phyloP scores from a whole-genome alignment of 192 early-diverging fungal genomes.

The Coemansia erecta region DNA sequence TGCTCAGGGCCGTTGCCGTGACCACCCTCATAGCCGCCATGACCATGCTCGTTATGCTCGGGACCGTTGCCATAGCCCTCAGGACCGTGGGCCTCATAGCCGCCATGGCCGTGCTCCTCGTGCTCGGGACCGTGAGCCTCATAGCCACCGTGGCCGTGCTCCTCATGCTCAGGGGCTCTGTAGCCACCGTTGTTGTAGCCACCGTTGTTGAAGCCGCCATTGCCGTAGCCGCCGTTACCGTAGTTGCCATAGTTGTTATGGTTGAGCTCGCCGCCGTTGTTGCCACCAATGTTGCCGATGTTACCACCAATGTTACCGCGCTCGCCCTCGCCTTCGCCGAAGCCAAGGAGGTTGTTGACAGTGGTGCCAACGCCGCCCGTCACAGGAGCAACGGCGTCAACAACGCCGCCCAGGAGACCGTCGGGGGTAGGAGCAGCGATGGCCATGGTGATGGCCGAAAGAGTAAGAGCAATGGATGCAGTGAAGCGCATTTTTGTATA shows the following conservation, averaged over 20 bases:
- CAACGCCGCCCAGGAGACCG: slow-evolving; percentile 22
- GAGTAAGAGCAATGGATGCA: slow-evolving; percentile 22
- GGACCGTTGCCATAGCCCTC: slow-evolving; percentile 9
- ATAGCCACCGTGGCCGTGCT: slow-evolving; percentile 11
- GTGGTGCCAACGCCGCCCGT: slow-evolving; percentile 18
- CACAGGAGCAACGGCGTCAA: slow-evolving; percentile 20
- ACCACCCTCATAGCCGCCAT: not conserved
- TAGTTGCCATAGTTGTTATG: slow-evolving; percentile 1
- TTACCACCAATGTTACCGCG: not conserved
- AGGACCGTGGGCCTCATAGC: slow-evolving; percentile 7
- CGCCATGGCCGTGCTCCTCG: slow-evolving; percentile 3
- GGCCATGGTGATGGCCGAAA: slow-evolving; percentile 20
- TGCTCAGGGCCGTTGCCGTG: slow-evolving; percentile 9
- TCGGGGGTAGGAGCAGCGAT: slow-evolving; percentile 12
- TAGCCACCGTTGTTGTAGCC: slow-evolving; percentile 14
- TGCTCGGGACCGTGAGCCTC: slow-evolving; percentile 5
- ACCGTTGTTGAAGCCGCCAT: slow-evolving; percentile 6
- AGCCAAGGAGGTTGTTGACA: slow-evolving; percentile 20
- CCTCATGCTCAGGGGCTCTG: slow-evolving; percentile 9
- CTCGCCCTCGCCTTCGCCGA: not conserved
- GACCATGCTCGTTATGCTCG: slow-evolving; percentile 8
- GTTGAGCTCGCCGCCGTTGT: not conserved
- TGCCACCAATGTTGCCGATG: not conserved
- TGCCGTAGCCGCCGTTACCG: not conserved
- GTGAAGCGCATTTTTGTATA: slow-evolving; percentile 20